Base-by-base conservation (phyloP, 352 stramenopile species). In the Globisporangium megalacanthum region DNA sequence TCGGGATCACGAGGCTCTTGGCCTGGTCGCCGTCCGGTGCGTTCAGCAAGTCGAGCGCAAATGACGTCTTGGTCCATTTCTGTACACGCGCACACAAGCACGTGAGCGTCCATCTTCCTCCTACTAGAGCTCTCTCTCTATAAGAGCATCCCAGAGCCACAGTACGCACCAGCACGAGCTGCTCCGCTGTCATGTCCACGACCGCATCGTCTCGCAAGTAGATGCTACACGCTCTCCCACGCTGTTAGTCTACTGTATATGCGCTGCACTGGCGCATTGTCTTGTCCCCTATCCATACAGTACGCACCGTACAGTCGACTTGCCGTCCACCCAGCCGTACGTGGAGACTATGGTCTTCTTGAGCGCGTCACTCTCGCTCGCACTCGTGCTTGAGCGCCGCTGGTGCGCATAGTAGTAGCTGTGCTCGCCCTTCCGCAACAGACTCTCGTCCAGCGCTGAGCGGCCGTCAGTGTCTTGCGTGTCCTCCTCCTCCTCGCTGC, bases 351-450 rank as follows among this genome's bases (percentile, higher is more conserved):
- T 75, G 22, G 71, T 77, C 61, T 87, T 88, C 25, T 69, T 70
- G 45, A 77, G 53, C 37, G 61, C 57, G 29, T 71, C 53, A 29
- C 11, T 31, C 19, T 41, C 51, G 35, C 53, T 52, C 20, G 60
- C 37, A 29, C 60, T 56, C 14, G 70, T 72, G 31, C 60, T 46
- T 14, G 72, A 63, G 54, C 62, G 71, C 17, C 49, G 66, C 58
- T 84, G 59, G 68, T 89, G 83, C 10, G 79, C 70, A 64, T 92
- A 95, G 66, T 92, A 92, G 70, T 95, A 95, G 69, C 83, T 92
- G 68, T 93, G 76, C 25, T 82, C 70, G 39, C 85, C 85, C 56
- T 89, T 89, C 48, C 69, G 70, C 29, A 86, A 29, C 56, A 84
- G 70, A 25, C 75, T 90, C 47, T 90, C 83, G 19, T 92, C 74